phyloP scores from a whole-genome alignment of 768 basidiomycete species.

The Leccinum uliginosum region DNA sequence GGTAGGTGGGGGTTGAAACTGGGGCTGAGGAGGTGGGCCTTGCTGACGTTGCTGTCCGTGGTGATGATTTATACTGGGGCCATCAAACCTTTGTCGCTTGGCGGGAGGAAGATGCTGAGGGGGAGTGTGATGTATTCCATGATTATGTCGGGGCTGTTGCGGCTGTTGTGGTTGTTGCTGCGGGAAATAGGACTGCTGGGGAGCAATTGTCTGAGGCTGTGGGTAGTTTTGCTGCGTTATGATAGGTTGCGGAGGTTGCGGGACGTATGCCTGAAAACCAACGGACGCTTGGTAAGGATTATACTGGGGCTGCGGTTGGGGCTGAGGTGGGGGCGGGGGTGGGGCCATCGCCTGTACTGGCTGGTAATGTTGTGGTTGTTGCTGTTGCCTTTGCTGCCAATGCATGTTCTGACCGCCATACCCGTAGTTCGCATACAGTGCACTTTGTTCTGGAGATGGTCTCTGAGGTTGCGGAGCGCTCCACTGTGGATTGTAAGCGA shows the following conservation, averaged over 20 bases:
- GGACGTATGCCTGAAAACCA: constrained; percentile 62
- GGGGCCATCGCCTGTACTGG: constrained; percentile 49
- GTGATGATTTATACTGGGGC: constrained; percentile 49
- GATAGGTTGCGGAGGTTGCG: constrained; percentile 54
- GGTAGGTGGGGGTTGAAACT: constrained; percentile 40
- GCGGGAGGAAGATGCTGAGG: constrained; percentile 87
- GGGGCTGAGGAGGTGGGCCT: constrained; percentile 55
- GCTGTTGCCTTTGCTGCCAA: constrained; percentile 68
- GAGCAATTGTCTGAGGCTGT: constrained; percentile 36
- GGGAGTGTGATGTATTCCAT: constrained; percentile 54
- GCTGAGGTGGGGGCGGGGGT: constrained; percentile 50
- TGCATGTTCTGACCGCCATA: constrained; percentile 66
- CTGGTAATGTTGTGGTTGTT: constrained; percentile 44
- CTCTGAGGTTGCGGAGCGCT: constrained; percentile 57
- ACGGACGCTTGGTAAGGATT: constrained; percentile 73
- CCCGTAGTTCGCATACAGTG: constrained; percentile 87
- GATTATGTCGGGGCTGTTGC: constrained; percentile 45
- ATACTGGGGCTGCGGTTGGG: constrained; percentile 59
- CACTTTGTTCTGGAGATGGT: constrained; percentile 74
- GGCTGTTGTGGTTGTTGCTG: constrained; percentile 37
- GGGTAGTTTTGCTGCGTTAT: constrained; percentile 45
- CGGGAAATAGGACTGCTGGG: constrained; percentile 39
- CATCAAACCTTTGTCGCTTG: constrained; percentile 87
- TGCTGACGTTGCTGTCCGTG: constrained; percentile 41
- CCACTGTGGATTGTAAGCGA: constrained; percentile 66